Evolutionary conservation across 805 yeast species (phyloP).

Genomic region (Lipomyces anomalus): DNA sequence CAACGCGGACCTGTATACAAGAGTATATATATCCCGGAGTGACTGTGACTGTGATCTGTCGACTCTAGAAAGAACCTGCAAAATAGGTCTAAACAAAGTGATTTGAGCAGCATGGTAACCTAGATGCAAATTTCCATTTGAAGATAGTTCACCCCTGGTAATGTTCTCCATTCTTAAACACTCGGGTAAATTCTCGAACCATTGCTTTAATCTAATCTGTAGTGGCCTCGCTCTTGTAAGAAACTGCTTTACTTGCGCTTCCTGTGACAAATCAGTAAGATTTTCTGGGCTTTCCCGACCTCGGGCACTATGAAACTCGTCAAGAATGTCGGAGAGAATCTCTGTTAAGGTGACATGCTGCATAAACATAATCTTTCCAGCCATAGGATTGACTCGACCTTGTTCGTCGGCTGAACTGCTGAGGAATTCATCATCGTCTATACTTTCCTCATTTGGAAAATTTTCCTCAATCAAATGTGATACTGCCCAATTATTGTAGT

Average conservation of each 20-base stretch:
- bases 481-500: constrained; percentile 76
- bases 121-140: constrained; percentile 27
- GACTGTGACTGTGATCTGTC: constrained; percentile 13
- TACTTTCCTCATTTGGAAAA: constrained; percentile 18
- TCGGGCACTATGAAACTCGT: constrained; percentile 21
- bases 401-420: constrained; percentile 3
- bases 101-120: constrained; percentile 29
- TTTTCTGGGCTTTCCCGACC: constrained; percentile 6
- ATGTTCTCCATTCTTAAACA: constrained; percentile 25
- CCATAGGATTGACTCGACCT: constrained; percentile 23
- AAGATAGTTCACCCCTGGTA: constrained; percentile 26
- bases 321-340: constrained; percentile 33
- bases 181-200: constrained; percentile 35
- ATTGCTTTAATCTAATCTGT: constrained; percentile 32
- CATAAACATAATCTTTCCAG: constrained; percentile 31
- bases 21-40: constrained; percentile 20
- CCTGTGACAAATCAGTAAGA: constrained; percentile 7
- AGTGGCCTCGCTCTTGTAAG: constrained; percentile 23
- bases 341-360: constrained; percentile 32
- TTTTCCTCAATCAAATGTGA: constrained; percentile 47
- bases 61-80: constrained; percentile 22
- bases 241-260: constrained; percentile 11
- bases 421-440: constrained; percentile 6
- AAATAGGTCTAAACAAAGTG: constrained; percentile 26
- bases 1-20: constrained; percentile 25